These are phyloP conservation scores for Melianthus villosus DNA, from an alignment of 441 rosid genomes.

Conservation along the genomic window DNA sequence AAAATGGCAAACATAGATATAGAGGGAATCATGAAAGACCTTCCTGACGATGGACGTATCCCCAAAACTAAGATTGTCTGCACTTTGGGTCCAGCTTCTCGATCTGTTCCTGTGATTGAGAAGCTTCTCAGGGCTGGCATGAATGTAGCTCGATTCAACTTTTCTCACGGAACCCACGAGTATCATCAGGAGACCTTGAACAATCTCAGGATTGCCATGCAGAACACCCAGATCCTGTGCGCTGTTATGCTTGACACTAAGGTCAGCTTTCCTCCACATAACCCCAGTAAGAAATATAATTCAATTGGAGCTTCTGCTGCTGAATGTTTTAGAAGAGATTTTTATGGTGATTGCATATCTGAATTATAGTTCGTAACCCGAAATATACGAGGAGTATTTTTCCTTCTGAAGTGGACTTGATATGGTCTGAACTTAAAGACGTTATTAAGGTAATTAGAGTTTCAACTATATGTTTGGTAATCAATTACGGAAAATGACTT, in stretches of 20 bases:
- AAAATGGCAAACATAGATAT: no score
- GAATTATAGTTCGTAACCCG: no score
- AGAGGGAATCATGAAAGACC: no score
- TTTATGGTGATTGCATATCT: not conserved
- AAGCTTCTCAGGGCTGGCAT: constrained; percentile 73
- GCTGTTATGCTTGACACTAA: constrained; percentile 96
- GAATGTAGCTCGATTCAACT: constrained; percentile 91
- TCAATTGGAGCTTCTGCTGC: not conserved
- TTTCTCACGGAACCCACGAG: constrained; percentile 83
- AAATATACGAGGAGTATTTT: no score
- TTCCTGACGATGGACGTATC: no score
- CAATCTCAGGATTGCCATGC: constrained; percentile 66
- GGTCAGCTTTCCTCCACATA: no score
- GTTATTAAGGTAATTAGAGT: no score
- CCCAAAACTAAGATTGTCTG: constrained; percentile 88
- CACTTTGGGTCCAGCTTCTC: constrained; percentile 76
- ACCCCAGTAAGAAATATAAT: no score
- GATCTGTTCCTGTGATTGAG: constrained; percentile 60
- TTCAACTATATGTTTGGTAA: no score
- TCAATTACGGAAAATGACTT: no score
- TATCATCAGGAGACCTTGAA: constrained; percentile 82
- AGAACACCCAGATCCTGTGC: constrained; percentile 62
- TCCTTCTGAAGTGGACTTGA: no score
- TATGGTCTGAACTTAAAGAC: no score
- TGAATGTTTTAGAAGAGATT: not conserved